Evolutionary conservation across 371 early-diverging fungal genomes (phyloP).

Genomic region (Gilbertella persicaria): DNA sequence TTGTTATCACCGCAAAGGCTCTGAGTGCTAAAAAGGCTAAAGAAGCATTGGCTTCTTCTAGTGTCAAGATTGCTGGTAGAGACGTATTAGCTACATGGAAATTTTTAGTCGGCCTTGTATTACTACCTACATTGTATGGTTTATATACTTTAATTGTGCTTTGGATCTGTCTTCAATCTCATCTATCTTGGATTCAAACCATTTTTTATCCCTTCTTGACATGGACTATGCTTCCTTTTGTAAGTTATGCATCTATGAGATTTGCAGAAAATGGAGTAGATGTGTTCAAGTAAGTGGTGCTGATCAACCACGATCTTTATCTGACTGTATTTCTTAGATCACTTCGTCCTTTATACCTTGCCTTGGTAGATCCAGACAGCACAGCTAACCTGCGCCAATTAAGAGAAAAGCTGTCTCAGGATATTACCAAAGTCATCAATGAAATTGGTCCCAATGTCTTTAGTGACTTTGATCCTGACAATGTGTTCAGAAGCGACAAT

Average conservation of each 20-base stretch:
- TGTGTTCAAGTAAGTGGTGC: constrained; percentile 65
- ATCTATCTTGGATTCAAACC: constrained; percentile 32
- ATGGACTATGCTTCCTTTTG: constrained; percentile 65
- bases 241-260: constrained; percentile 81
- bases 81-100: constrained; percentile 98
- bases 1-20: constrained; percentile 70
- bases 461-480: constrained; percentile 70
- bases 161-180: constrained; percentile 42
- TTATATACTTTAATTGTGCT: constrained; percentile 67
- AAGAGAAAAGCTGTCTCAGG: constrained; percentile 74
- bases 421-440: constrained; percentile 80
- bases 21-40: constrained; percentile 80
- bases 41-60: constrained; percentile 87
- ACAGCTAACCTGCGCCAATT: constrained; percentile 61
- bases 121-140: constrained; percentile 77
- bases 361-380: constrained; percentile 63
- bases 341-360: constrained; percentile 80
- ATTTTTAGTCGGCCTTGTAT: constrained; percentile 78
- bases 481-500: constrained; percentile 31
- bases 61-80: constrained; percentile 90
- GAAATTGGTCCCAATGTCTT: constrained; percentile 88
- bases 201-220: constrained; percentile 54
- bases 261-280: constrained; percentile 91
- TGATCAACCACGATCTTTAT: no score
- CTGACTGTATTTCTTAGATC: constrained; percentile 51